Evolutionary conservation across 2,329 filamentous ascomycete genomes (phyloP), one percentile per base, ranked within the genome.

Genomic region (Venturia aucupariae): DNA sequence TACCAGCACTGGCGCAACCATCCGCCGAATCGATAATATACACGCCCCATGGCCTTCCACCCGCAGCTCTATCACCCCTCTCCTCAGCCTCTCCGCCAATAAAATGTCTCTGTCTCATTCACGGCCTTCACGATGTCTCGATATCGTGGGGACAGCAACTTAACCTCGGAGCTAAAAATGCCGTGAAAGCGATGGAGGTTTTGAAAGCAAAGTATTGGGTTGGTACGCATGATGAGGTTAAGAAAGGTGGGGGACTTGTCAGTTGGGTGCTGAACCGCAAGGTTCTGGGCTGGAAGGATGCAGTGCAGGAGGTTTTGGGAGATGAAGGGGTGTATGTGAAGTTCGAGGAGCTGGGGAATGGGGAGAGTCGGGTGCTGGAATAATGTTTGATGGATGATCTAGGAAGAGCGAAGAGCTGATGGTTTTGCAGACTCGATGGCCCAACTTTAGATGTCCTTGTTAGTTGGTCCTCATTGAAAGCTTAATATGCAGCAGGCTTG

Each of bases 111-210:
- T 85, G 83, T 0, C 78, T 89, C 60, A 73, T 89, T 8, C 86
- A 89, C 71, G 86, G 86, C 0, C 74, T 89, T 10, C 82, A 88
- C 68, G 84, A 87, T 68, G 81, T 88, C 5, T 77, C 78, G n/a
- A 73, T 83, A 24, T 75, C 75, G 0, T 70, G 72, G 5, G 72
- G 75, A 24, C 81, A 83, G 69, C 85, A 87, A 71, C 75, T 87
- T 41, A 89, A 88, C 67, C 79, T 88, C 19, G 86, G 86, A 2
- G 86, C 81, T 0, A 76, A 82, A 65, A 88, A 88, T 69, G 86
- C 83, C 0, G 72, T 87, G 19, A 76, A 81, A 65, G 82, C 83
- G 3, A 84, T 84, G 65, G 73, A 78, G 19, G 72, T 80, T 4
- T 72, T 83, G 38, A 75, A 78, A 1, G 82, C 84, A 0, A 81